Evolutionary conservation across 768 basidiomycete species (phyloP), one percentile per base, ranked within the genome.

Genomic region (Termitomyces sp.): DNA sequence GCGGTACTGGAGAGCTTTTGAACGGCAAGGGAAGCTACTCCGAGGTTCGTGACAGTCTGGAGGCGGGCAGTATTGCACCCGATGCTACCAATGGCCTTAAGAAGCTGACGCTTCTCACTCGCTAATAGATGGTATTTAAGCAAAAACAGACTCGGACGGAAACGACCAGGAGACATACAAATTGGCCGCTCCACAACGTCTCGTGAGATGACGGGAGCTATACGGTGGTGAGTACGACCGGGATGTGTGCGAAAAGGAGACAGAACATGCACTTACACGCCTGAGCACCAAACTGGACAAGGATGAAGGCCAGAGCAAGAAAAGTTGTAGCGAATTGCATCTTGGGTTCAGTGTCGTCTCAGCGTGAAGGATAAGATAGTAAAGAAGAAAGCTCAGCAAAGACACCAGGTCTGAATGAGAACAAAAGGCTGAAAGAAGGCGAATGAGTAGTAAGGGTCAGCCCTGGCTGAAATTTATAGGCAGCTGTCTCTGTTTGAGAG

Each of bases 31-130:
- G 55, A 55, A 6, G 63, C 58, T 27, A 22, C 53, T 13, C 55
- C 61, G 46, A 62, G 63, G 37, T 49, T 59, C 6, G 52, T 27
- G 2, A 64, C 59, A 16, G 59, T 64, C 50, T 62, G 42, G 10
- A 61, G 14, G 32, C 61, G 61, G 4, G 59, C 57, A 24, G 59
- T 32, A 53, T 64, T 64, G 55, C 63, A 64, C 18, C 50, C 57
- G 26, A 62, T 43, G n/a, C 56, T 50, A 34, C 63, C 63, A 27
- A 64, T 58, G 10, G 59, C 52, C 18, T 60, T 57, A 18, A 54
- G 47, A 48, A 53, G 43, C 46, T 62, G 61, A 16, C 61, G 57
- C 52, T 56, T 62, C 49, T 58, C 63, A 31, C 5, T 18, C 42
- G 10, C 55, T 56, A 2, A 42, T 47, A 39, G 10, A 20, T 2